These are phyloP conservation scores for Trichothecium sympodiale DNA, from an alignment of 2,329 filamentous ascomycete species.

Conservation along the genomic window DNA sequence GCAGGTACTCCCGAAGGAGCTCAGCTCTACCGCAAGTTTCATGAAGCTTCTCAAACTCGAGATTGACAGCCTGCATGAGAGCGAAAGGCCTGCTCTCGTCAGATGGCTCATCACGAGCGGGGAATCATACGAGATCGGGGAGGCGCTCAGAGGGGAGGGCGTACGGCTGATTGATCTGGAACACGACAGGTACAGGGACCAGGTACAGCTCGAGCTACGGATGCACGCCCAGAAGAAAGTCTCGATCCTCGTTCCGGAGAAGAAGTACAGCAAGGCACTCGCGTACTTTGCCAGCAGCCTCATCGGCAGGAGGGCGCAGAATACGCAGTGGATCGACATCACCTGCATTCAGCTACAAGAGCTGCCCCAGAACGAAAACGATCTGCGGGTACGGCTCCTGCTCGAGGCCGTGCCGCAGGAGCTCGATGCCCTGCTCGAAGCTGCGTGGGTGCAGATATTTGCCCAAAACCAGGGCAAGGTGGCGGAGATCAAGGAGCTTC, in stretches of 20 bases:
- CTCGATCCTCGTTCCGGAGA: constrained; percentile 17
- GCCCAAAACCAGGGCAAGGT: constrained; percentile 16
- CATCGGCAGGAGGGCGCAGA: constrained; percentile 28
- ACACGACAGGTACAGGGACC: constrained; percentile 23
- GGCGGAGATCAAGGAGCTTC: constrained; percentile 29
- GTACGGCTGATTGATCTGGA: constrained; percentile 24
- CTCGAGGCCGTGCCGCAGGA: constrained; percentile 28
- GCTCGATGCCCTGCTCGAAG: constrained; percentile 21
- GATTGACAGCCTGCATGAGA: constrained; percentile 13
- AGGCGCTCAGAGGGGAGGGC: constrained; percentile 15
- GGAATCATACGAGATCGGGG: constrained; percentile 12
- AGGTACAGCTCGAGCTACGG: constrained; percentile 22
- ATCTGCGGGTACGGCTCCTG: constrained; percentile 24
- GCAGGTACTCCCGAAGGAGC: constrained; percentile 15
- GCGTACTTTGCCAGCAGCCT: constrained; percentile 29
- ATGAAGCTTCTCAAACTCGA: constrained; percentile 8
- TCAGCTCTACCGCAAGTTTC: too few relatives aligned
- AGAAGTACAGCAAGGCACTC: constrained; percentile 29
- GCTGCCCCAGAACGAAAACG: constrained; percentile 22
- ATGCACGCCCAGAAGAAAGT: constrained; percentile 26
- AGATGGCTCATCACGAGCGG: constrained; percentile 30
- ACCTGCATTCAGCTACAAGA: constrained; percentile 28
- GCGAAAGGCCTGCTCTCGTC: constrained; percentile 11
- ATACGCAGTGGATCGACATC: constrained; percentile 32
- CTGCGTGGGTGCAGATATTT: constrained; percentile 26